Evolutionary conservation across 345 rosid genomes (phyloP), one percentile per base, ranked within the genome.

Genomic region (Raphanus sativus): DNA sequence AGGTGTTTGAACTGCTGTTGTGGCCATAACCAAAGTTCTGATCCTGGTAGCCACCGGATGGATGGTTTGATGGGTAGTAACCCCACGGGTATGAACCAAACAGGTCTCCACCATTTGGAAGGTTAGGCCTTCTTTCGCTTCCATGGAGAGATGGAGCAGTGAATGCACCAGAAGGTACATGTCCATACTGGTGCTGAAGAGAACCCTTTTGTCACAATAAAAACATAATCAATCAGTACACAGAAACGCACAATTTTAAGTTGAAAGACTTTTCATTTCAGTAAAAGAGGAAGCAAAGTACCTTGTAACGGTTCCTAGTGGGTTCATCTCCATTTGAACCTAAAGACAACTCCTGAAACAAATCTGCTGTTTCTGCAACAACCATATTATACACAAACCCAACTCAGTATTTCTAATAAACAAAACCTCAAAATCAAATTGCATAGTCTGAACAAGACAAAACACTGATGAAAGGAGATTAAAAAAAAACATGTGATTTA

Each of bases 271-370:
- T 28, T 28, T 28, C 30, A 28, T 28, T 28, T 28, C 34, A 38
- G 29, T 40, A 15, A 4, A 16, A 61, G 2, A 71, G 40, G 45
- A 66, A 72, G 12, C 0, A 28, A 48, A 66, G 24, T 83, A 89
- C 97, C 91, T 86, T 83, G 60, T 73, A 69, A 21, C 71, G 68
- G 26, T 63, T 72, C 45, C 85, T 83, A 25, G 82, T 30, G 62
- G 54, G 81, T 71, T 81, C 86, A 73, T 42, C 85, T 50, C 79
- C 71, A 72, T 86, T 86, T 25, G 90, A 83, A 61, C 84, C 84
- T 21, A 92, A 64, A 12, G 91, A 83, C 84, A 92, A 70, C 15
- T 84, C 85, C 84, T 86, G 85, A 67, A 90, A 71, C 62, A 86
- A 78, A 80, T 84, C 91, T 74, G 86, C 36, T 32, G 36, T 32